These are phyloP conservation scores for Rhododendron molle DNA, from an alignment of 148 eudicot species.

Conservation along the genomic window DNA sequence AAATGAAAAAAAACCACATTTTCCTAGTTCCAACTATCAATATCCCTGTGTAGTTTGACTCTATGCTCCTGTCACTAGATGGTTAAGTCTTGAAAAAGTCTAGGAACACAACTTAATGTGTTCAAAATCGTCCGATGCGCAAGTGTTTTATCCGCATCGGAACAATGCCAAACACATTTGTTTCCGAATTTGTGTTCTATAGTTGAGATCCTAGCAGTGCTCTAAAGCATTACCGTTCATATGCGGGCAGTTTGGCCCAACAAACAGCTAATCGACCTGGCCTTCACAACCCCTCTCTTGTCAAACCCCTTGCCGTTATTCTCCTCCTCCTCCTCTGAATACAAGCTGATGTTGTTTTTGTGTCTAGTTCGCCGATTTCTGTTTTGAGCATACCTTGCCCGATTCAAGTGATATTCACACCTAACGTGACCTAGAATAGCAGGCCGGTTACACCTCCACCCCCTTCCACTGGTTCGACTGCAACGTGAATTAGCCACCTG, in stretches of 20 bases:
- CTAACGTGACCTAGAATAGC: not conserved
- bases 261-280: not conserved
- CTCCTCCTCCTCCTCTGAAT: not conserved
- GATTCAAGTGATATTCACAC: constrained; percentile 4
- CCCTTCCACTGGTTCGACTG: not conserved
- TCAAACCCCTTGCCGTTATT: not conserved
- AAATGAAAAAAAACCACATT: too few relatives aligned
- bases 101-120: too few relatives aligned
- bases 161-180: too few relatives aligned
- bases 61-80: not conserved
- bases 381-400: not conserved
- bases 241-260: not conserved
- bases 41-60: not conserved
- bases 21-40: not conserved
- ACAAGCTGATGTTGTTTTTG: not conserved
- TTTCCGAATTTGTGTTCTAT: too few relatives aligned
- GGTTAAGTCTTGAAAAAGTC: not conserved
- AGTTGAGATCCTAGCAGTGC: not conserved
- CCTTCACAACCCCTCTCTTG: not conserved
- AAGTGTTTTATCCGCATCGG: too few relatives aligned
- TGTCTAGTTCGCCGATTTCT: not conserved
- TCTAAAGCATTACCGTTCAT: not conserved
- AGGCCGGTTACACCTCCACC: constrained; percentile 5
- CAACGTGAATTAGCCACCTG: not conserved
- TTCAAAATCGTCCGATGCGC: too few relatives aligned